Base-by-base conservation (phyloP, 495 filamentous ascomycete genomes). In the Symbiotaphrina buchneri region DNA sequence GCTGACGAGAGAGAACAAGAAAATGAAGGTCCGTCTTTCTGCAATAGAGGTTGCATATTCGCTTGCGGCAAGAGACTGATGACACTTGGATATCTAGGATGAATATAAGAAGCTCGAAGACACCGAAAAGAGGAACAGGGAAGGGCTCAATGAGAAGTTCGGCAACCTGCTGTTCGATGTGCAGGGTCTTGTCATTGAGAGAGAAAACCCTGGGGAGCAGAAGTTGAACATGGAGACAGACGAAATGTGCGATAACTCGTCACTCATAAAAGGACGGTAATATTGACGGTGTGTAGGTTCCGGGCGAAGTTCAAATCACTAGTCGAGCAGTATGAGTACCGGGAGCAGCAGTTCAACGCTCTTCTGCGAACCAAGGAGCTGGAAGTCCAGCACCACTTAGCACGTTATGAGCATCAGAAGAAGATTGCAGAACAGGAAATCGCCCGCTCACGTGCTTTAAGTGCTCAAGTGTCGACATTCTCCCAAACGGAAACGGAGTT, bases 401-500 rank as follows among this genome's bases (percentile, higher is more conserved):
- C 79, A 19, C 68, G 79, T 35, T 81, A 71, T 36, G 90, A 95
- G 44, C 70, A 82, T 30, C 77, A 93, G 42, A 76, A 78, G 46
- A 87, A 90, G 46, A 59, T 67, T 27, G 76, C 83, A 27, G 85
- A 95, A 37, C 60, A 62, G 24, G 87, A 97, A 52, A 53, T 67
- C 10, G 56, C 58, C 23, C 73, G 80, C 31, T 80, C 81, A 35
- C 72, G 80, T 23, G 73, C 82, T 38, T 54, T 97, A 20, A 92
- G 79, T 35, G 59, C 70, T 4, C 90, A 97, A 47, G 90, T 94
- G 18, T 77, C 81, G 24, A 93, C 90, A 0, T 95, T 95, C 48
- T 82, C 83, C 8, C 83, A 94, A 49, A 95, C 87, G 4, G 87
- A 97, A 52, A 72, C 73, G 18, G 87, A 97, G 43, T 60, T 97